These are phyloP conservation scores for Chlorella vulgaris DNA, from an alignment of 139 green algal genomes.

Conservation along the genomic window DNA sequence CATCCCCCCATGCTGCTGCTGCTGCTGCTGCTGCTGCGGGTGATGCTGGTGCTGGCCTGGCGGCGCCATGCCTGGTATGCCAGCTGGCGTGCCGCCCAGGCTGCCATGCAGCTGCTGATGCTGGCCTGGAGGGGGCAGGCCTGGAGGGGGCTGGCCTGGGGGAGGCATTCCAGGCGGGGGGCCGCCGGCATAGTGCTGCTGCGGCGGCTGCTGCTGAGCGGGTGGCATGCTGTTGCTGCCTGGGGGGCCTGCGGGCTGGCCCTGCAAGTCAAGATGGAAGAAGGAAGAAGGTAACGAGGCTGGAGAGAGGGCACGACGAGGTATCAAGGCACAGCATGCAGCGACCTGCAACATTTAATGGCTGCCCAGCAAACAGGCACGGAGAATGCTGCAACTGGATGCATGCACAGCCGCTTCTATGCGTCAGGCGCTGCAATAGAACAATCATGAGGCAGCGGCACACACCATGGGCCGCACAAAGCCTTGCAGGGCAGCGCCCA, in stretches of 20 bases:
- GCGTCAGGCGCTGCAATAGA: no score
- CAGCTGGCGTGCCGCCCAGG: neutral
- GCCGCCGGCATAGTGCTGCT: neutral
- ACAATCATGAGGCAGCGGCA: no score
- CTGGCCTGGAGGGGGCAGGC: neutral
- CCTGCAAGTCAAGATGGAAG: neutral
- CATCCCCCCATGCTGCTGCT: neutral
- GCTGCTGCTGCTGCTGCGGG: neutral
- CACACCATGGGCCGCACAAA: neutral
- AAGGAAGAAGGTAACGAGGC: no score
- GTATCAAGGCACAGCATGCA: no score
- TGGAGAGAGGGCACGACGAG: no score
- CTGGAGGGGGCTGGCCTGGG: neutral
- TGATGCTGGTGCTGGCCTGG: conserved; percentile 8
- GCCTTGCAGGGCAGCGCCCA: neutral
- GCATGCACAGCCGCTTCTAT: no score
- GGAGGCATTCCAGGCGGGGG: neutral
- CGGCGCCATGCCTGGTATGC: neutral
- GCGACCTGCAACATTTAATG: no score
- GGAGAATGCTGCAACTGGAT: no score
- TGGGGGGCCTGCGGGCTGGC: neutral
- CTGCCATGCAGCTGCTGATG: neutral
- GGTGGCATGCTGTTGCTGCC: neutral
- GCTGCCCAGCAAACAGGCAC: no score
- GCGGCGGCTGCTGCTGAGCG: no score